Conservation (phyloP, 148 eudicot genomes). For the Rhododendron ovatum region DNA sequence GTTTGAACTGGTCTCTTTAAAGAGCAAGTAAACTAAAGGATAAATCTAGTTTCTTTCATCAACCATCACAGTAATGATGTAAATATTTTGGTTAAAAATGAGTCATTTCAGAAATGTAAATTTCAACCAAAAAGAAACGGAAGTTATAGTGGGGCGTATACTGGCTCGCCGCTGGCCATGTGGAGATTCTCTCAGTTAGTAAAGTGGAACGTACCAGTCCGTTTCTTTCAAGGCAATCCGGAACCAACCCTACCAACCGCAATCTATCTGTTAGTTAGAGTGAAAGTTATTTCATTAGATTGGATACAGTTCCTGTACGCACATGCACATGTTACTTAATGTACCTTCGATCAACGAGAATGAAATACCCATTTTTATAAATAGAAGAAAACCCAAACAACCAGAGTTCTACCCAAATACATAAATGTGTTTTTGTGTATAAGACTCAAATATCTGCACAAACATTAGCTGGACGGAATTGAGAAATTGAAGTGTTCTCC, state of each 20-base stretch:
- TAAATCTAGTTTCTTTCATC: background rate
- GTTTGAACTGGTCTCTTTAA: background rate
- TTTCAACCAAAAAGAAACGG: no score
- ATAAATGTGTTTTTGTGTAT: background rate
- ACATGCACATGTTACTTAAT: background rate
- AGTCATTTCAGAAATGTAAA: background rate
- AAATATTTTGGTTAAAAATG: background rate
- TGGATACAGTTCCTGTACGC: background rate
- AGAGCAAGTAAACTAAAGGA: background rate
- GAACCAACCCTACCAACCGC: no score
- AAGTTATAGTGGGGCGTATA: background rate
- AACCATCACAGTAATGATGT: background rate
- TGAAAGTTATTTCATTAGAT: background rate
- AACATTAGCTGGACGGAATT: background rate
- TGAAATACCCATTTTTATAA: background rate
- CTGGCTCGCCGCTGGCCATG: background rate
- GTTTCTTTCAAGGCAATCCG: no score
- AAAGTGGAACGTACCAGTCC: background rate
- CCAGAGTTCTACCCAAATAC: background rate
- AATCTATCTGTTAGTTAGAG: background rate
- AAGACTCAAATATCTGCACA: background rate
- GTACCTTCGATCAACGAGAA: background rate
- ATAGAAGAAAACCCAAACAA: background rate
- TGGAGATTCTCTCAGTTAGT: background rate
- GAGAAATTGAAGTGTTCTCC: background rate